phyloP scores from a whole-genome alignment of 768 basidiomycete species.

The Dioszegia crocea region DNA sequence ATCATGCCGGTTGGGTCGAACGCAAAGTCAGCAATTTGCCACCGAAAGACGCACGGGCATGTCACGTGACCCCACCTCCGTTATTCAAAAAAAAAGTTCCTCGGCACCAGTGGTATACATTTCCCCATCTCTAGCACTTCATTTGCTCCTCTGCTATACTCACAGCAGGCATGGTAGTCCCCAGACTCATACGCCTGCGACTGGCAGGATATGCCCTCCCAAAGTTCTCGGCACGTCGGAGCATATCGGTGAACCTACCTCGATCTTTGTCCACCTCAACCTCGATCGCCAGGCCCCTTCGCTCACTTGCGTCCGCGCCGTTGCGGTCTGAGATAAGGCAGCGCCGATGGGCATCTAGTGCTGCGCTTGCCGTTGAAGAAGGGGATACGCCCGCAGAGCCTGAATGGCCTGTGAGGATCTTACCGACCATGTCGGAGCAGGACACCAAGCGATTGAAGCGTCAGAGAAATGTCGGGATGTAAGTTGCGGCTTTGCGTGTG shows the following conservation, averaged over 20 bases:
- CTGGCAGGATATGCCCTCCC: neutral
- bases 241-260: neutral
- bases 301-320: neutral
- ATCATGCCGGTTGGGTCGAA: too few relatives aligned
- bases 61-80: too few relatives aligned
- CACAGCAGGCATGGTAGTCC: neutral
- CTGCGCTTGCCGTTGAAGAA: slow-evolving; percentile 25
- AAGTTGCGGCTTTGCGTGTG: slow-evolving; percentile 3
- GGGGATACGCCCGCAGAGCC: slow-evolving; percentile 18
- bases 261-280: neutral
- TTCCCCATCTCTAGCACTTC: too few relatives aligned
- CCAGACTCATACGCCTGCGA: neutral
- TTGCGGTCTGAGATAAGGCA: neutral
- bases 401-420: slow-evolving; percentile 44
- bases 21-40: too few relatives aligned
- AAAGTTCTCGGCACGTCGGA: neutral
- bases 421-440: slow-evolving; percentile 55
- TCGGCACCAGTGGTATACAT: too few relatives aligned
- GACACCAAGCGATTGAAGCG: slow-evolving; percentile 65
- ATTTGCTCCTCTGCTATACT: too few relatives aligned
- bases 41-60: too few relatives aligned
- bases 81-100: too few relatives aligned
- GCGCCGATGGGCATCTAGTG: slow-evolving; percentile 21
- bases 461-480: slow-evolving; percentile 91
- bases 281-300: neutral